Base-by-base conservation (phyloP, 768 basidiomycete genomes). In the Favolaschia claudopus region DNA sequence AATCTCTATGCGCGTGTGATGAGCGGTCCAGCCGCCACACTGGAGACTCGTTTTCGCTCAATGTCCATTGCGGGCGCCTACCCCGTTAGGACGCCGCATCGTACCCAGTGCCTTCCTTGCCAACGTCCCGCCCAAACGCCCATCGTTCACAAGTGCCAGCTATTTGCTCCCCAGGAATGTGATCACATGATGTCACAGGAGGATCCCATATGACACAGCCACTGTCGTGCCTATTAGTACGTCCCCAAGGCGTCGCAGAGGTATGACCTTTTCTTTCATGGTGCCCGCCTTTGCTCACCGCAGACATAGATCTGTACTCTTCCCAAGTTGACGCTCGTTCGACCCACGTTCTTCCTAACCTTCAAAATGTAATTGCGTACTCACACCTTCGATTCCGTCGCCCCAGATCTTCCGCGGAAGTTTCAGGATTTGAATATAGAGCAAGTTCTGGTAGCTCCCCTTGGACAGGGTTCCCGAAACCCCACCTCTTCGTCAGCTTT, bases 161-260 rank as follows among this genome's bases (percentile, higher is more conserved):
- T n/a, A n/a, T n/a, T n/a, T n/a, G n/a, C n/a, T n/a, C n/a, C n/a
- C n/a, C n/a, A n/a, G n/a, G n/a, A n/a, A n/a, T n/a, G n/a, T n/a
- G n/a, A n/a, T n/a, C n/a, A n/a, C n/a, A n/a, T n/a, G n/a, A n/a
- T n/a, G n/a, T n/a, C n/a, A n/a, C n/a, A n/a, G n/a, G n/a, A n/a
- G n/a, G n/a, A n/a, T n/a, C n/a, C n/a, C n/a, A n/a, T n/a, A n/a
- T n/a, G n/a, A n/a, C n/a, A n/a, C n/a, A n/a, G n/a, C n/a, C n/a
- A n/a, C n/a, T n/a, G n/a, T n/a, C n/a, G n/a, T n/a, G n/a, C n/a
- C 68, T 90, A 8, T 74, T 94, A 10, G 80, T 90, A 55, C 84
- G 92, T 2, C 87, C 89, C 3, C 85, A 89, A 67, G 94, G 95
- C 15, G 78, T 88, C 22, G 78, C 96, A 69, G 93, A 96, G 85